These are phyloP conservation scores for Xylaria sp. DNA, from an alignment of 2,329 filamentous ascomycete species.

Conservation along the genomic window DNA sequence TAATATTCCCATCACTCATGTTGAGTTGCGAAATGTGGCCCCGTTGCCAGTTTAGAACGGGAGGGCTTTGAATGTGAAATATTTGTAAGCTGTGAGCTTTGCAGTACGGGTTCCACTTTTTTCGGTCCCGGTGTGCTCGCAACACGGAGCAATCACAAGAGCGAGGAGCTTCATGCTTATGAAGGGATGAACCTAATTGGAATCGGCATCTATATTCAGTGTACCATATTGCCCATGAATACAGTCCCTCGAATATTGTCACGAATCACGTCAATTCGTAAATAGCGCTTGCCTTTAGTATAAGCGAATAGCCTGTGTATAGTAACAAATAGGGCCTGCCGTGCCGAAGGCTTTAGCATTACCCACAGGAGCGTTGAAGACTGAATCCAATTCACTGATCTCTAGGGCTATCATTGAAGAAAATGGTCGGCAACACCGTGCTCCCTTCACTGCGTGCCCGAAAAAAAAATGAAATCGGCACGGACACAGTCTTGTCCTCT, in stretches of 20 bases:
- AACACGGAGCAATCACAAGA: conserved; percentile 28
- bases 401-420: no score
- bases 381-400: no score
- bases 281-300: background rate
- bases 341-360: no score
- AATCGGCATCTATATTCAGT: background rate
- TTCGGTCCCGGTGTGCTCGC: conserved; percentile 8
- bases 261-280: background rate
- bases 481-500: no score
- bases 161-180: conserved; percentile 15
- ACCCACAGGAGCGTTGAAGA: no score
- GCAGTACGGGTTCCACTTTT: background rate
- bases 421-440: no score
- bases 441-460: no score
- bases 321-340: no score
- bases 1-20: background rate
- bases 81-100: conserved; percentile 13
- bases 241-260: no score
- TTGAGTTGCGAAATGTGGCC: background rate
- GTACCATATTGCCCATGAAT: no score
- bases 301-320: no score
- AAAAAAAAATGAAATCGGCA: no score
- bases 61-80: background rate
- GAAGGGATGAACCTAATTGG: background rate
- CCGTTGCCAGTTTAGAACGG: background rate